phyloP scores from a whole-genome alignment of 2,329 filamentous ascomycete species.

The Microsporum canis region DNA sequence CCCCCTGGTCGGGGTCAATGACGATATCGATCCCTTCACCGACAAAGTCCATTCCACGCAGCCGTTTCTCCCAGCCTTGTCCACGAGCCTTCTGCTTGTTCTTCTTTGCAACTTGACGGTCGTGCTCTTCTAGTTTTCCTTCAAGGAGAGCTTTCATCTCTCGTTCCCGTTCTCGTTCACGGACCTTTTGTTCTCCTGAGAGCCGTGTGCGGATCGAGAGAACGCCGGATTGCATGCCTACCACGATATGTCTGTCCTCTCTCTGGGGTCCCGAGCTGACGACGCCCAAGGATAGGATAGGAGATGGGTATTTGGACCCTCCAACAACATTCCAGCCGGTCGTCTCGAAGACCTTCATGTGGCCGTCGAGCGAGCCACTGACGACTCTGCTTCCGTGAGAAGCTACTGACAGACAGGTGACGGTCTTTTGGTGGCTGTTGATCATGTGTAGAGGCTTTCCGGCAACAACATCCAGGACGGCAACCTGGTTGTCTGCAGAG shows the following conservation, averaged over 20 bases:
- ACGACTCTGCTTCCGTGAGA: slow-evolving; percentile 71
- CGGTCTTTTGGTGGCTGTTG: slow-evolving; percentile 94
- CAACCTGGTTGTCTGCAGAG: slow-evolving; percentile 73
- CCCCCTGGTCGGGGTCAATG: slow-evolving; percentile 57
- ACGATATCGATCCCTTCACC: slow-evolving; percentile 81
- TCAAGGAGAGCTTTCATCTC: slow-evolving; percentile 74
- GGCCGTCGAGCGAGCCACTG: slow-evolving; percentile 82
- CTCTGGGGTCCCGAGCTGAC: slow-evolving; percentile 55
- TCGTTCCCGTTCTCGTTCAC: slow-evolving; percentile 64
- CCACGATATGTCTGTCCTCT: slow-evolving; percentile 84
- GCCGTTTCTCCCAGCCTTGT: slow-evolving; percentile 49
- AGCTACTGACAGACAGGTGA: slow-evolving; percentile 74
- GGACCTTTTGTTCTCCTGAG: slow-evolving; percentile 66
- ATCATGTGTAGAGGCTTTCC: slow-evolving; percentile 78
- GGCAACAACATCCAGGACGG: slow-evolving; percentile 83
- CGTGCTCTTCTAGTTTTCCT: slow-evolving; percentile 66
- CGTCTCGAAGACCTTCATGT: slow-evolving; percentile 95
- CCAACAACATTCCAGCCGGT: slow-evolving; percentile 93
- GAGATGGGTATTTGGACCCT: slow-evolving; percentile 83
- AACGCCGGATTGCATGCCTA: slow-evolving; percentile 91
- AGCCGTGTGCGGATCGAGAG: slow-evolving; percentile 82
- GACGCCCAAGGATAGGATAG: slow-evolving; percentile 73
- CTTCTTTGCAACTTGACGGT: slow-evolving; percentile 58
- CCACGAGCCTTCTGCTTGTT: slow-evolving; percentile 50
- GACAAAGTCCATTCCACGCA: slow-evolving; percentile 63